Evolutionary conservation across 106 monocot genomes (phyloP).

Genomic region (Acanthochlamys bracteata): DNA sequence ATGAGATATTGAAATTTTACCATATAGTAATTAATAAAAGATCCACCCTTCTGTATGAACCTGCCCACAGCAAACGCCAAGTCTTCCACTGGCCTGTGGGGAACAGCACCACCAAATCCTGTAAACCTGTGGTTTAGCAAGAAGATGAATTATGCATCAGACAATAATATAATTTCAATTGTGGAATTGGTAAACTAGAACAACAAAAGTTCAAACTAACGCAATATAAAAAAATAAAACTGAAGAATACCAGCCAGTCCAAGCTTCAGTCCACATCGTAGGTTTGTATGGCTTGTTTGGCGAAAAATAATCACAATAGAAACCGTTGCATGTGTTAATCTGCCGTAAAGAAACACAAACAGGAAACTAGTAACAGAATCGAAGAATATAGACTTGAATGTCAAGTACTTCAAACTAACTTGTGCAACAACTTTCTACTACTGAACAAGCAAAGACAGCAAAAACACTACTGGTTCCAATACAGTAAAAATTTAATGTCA

Average conservation of each 20-base stretch:
- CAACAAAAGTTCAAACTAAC: not conserved
- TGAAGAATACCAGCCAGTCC: slow-evolving; percentile 34
- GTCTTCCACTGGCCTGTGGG: slow-evolving; percentile 34
- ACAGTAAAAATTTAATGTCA: no score
- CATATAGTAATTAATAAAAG: slow-evolving; percentile 48
- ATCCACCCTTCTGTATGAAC: slow-evolving; percentile 41
- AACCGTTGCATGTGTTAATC: slow-evolving; percentile 54
- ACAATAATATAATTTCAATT: no score
- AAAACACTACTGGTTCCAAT: no score
- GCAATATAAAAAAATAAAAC: not conserved
- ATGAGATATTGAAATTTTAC: slow-evolving; percentile 3
- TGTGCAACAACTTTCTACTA: no score
- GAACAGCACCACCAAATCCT: slow-evolving; percentile 26
- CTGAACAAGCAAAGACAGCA: no score
- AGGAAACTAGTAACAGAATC: no score
- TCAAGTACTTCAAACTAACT: no score
- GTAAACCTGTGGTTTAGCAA: slow-evolving; percentile 23
- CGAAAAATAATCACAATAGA: slow-evolving; percentile 43
- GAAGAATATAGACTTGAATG: no score
- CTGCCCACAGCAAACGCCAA: slow-evolving; percentile 38
- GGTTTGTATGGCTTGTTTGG: slow-evolving; percentile 40
- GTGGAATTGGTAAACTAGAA: no score
- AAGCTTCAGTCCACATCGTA: slow-evolving; percentile 40
- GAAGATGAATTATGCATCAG: no score
- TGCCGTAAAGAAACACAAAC: slow-evolving; percentile 1